These are phyloP conservation scores for Medicago arabica DNA, from an alignment of 306 rosid genomes.

Conservation along the genomic window DNA sequence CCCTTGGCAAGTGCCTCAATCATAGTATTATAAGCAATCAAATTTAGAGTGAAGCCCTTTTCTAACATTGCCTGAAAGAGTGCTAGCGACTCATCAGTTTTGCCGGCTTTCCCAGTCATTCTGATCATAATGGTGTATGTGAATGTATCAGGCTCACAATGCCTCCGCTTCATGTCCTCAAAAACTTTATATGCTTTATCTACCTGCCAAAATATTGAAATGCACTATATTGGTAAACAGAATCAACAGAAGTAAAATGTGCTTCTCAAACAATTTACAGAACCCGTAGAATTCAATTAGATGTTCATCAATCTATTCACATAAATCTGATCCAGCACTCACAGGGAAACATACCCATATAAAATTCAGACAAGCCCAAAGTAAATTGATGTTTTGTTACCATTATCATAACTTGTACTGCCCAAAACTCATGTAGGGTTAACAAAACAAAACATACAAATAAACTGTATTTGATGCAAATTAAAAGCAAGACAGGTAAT, in stretches of 20 bases:
- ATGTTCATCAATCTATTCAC: constrained; percentile 32
- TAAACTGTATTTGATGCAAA: not conserved
- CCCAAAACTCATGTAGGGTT: not conserved
- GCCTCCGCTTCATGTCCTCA: constrained; percentile 86
- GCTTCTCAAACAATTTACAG: constrained; percentile 12
- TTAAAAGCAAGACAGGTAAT: not conserved
- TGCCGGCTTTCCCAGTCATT: constrained; percentile 77
- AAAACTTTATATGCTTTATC: constrained; percentile 72
- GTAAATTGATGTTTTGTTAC: not conserved
- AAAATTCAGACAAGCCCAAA: not conserved
- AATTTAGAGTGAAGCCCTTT: constrained; percentile 67
- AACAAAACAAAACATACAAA: not conserved
- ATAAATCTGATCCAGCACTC: not conserved
- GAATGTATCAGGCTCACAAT: constrained; percentile 82
- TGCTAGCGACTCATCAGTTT: constrained; percentile 58
- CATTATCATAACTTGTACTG: too few relatives aligned
- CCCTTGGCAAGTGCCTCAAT: constrained; percentile 84
- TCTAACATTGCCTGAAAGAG: constrained; percentile 71
- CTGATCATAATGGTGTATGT: constrained; percentile 91
- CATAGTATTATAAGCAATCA: constrained; percentile 80
- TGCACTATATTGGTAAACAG: constrained; percentile 40
- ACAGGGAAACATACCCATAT: not conserved
- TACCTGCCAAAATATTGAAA: constrained; percentile 65
- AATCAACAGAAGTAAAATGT: constrained; percentile 20
- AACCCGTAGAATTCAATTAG: constrained; percentile 20